Evolutionary conservation across 2,329 filamentous ascomycete genomes (phyloP), one percentile per base, ranked within the genome.

Genomic region (Camillea tinctor): DNA sequence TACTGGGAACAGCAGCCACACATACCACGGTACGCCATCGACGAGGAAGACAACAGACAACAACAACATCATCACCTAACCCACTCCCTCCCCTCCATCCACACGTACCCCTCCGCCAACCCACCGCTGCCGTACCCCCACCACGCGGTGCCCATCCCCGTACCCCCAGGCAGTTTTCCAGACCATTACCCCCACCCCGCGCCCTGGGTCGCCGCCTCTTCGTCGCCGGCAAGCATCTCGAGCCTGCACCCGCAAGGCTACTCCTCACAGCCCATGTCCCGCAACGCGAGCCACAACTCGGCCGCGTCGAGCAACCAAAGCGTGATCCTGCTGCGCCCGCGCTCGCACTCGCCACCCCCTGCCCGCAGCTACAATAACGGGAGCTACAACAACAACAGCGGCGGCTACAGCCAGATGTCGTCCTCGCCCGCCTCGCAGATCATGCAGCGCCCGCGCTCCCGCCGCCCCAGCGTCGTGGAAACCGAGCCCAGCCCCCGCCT

Each of bases 211-310:
- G 1, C 57, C 66, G 26, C 6, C 26, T 30, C 26, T 11, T 30
- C 26, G 3, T 30, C 26, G 26, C 26, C 26, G 26, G n/a, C n/a
- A n/a, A 30, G 26, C 26, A 30, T 7, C 4, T n/a, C n/a, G n/a
- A 68, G 71, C 49, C 60, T 68, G 36, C 64, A 65, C 1, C 68
- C 70, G 0, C 67, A 73, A 20, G 80, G 79, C 4, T 82, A 83
- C 66, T 75, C 77, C 23, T 81, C 80, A 7, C 77, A 81, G 61
- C 81, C 81, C 4, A 81, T 84, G 79, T 80, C 79, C 1, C 77
- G 81, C 3, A 71, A 81, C 60, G 66, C 75, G 0, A 81, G 80
- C 50, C 71, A 74, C 9, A 75, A 80, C 55, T 77, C 77, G 0
- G 70, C 68, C 53, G 67, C 66, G 6, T 30, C 26, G 2, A 30